These are phyloP conservation scores for Lathyrus aphaca DNA, from an alignment of 306 rosid genomes.

Conservation along the genomic window DNA sequence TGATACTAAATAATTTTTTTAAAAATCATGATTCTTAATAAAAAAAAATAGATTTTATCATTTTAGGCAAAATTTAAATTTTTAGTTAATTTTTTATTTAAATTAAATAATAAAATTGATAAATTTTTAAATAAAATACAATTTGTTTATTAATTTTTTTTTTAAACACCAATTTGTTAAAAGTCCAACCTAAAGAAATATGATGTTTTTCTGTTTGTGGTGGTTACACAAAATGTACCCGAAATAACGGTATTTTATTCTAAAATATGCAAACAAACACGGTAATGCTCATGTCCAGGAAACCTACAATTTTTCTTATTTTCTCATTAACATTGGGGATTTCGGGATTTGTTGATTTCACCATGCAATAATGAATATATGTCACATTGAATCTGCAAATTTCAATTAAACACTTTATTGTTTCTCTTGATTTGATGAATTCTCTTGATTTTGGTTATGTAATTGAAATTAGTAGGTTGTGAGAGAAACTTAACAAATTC, in stretches of 20 bases:
- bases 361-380: neutral
- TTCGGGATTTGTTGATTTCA: neutral
- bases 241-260: conserved; percentile 22
- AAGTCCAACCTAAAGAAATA: too few species aligned
- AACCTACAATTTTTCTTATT: neutral
- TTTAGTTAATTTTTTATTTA: too few species aligned
- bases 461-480: neutral
- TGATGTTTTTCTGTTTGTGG: neutral
- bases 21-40: too few species aligned
- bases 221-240: neutral
- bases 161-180: too few species aligned
- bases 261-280: neutral
- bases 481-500: too few species aligned
- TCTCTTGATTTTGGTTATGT: neutral
- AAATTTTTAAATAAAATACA: too few species aligned
- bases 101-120: too few species aligned
- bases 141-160: too few species aligned
- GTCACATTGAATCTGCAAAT: neutral
- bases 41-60: too few species aligned
- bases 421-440: neutral
- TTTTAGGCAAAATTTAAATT: too few species aligned
- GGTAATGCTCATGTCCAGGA: neutral
- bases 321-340: too few species aligned
- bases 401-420: neutral
- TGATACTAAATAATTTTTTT: too few species aligned